A percentile compares a stretch with the other conserved stretches of the same genome.
These are phyloP conservation scores for Ascosphaera apis DNA, from an alignment of 2,329 filamentous ascomycete genomes.

Conservation along the genomic window DNA sequence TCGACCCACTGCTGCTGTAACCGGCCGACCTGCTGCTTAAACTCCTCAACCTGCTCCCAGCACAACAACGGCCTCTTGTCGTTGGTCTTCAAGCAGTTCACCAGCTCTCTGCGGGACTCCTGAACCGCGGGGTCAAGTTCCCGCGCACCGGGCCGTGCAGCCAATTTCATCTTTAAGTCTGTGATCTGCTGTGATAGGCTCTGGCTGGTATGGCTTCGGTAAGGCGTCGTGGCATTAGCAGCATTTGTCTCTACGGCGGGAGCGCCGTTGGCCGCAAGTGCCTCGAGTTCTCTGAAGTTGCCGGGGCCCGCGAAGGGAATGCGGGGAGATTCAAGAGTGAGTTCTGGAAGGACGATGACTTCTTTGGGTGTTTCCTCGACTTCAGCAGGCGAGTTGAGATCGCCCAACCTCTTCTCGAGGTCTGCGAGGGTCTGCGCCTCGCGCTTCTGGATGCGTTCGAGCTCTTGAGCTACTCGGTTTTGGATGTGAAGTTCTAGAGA, in stretches of 20 bases:
- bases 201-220: conserved; percentile 19
- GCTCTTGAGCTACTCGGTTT: conserved; percentile 62
- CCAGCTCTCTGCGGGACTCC: conserved; percentile 50
- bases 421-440: conserved; percentile 46
- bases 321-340: conserved; percentile 17
- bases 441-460: conserved; percentile 51
- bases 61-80: conserved; percentile 80
- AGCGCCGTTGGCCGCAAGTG: conserved; percentile 1
- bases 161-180: conserved; percentile 32
- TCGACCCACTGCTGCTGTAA: conserved; percentile 77
- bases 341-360: conserved; percentile 3
- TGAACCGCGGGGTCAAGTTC: conserved; percentile 49
- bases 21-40: conserved; percentile 70
- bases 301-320: conserved; percentile 21
- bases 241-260: conserved; percentile 4
- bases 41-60: conserved; percentile 77
- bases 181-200: conserved; percentile 35
- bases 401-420: conserved; percentile 38
- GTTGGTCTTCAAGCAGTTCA: conserved; percentile 60
- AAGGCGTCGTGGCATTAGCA: conserved; percentile 4
- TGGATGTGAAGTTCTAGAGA: conserved; percentile 72
- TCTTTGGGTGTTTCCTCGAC: conserved; percentile 13
- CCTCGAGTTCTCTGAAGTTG: conserved; percentile 5
- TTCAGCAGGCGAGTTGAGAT: conserved; percentile 11
- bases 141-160: conserved; percentile 35